phyloP scores from a whole-genome alignment of 2,329 filamentous ascomycete genomes.

The Ophiosphaerella herpotricha region DNA sequence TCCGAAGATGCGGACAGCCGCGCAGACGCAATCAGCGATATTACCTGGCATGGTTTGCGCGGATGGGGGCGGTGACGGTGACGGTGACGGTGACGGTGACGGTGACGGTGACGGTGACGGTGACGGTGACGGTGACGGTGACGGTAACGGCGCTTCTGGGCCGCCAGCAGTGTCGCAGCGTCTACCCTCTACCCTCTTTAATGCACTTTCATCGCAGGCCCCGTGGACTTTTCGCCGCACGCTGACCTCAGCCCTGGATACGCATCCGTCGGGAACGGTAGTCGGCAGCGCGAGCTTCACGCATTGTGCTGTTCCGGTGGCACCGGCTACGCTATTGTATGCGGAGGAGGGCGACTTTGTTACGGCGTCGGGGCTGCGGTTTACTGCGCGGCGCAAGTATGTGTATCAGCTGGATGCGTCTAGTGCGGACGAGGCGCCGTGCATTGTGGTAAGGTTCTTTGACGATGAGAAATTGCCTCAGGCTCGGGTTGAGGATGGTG shows the following conservation, averaged over 20 bases:
- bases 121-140: too few species aligned
- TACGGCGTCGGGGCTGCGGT: constrained; percentile 58
- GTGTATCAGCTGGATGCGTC: constrained; percentile 66
- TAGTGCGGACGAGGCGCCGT: neutral
- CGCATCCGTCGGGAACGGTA: constrained; percentile 69
- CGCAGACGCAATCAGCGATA: neutral
- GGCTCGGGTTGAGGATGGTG: constrained; percentile 2
- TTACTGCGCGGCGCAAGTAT: constrained; percentile 68
- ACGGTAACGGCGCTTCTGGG: too few species aligned
- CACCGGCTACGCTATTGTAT: constrained; percentile 66
- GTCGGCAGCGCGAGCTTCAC: constrained; percentile 68
- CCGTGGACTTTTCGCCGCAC: constrained; percentile 67
- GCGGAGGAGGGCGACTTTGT: constrained; percentile 68
- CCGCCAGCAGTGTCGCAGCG: neutral
- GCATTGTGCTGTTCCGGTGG: constrained; percentile 50
- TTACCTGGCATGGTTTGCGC: too few species aligned
- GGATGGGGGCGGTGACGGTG: too few species aligned
- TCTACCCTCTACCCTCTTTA: constrained; percentile 16
- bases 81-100: too few species aligned
- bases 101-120: too few species aligned
- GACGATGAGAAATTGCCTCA: constrained; percentile 15
- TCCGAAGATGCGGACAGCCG: neutral
- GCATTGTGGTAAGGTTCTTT: constrained; percentile 14
- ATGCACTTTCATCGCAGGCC: constrained; percentile 5
- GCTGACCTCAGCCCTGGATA: constrained; percentile 59